phyloP scores from a whole-genome alignment of 352 stramenopile species.

The Phytophthora ramorum region DNA sequence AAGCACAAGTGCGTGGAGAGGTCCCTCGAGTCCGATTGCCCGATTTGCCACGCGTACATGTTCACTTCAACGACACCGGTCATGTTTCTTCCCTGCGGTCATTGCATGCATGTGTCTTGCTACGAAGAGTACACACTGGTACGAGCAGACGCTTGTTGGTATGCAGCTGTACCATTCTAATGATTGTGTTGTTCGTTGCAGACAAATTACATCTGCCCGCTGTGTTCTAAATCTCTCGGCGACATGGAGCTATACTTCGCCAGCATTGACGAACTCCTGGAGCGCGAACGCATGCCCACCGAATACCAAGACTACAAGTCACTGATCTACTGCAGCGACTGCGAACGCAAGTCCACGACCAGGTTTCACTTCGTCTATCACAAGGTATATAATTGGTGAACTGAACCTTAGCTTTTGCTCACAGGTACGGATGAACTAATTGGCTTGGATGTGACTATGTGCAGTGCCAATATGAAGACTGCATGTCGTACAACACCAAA shows the following conservation, averaged over 20 bases:
- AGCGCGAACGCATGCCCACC: slow-evolving; percentile 78
- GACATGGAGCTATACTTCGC: slow-evolving; percentile 94
- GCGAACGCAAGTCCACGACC: slow-evolving; percentile 83
- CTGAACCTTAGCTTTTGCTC: not conserved
- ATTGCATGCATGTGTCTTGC: slow-evolving; percentile 97
- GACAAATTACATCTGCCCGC: slow-evolving; percentile 94
- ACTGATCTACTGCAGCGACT: slow-evolving; percentile 89
- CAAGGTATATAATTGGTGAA: slow-evolving; percentile 54
- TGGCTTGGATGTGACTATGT: not conserved
- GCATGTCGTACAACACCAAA: slow-evolving; percentile 88
- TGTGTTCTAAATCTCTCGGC: slow-evolving; percentile 95
- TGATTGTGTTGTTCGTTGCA: slow-evolving; percentile 24
- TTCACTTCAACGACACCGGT: slow-evolving; percentile 96
- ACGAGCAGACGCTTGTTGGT: slow-evolving; percentile 2
- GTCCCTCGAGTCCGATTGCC: slow-evolving; percentile 95
- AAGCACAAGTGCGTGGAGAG: slow-evolving; percentile 95
- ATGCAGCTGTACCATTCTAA: slow-evolving; percentile 1
- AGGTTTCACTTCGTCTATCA: slow-evolving; percentile 90
- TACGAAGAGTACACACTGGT: slow-evolving; percentile 95
- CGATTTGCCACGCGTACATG: slow-evolving; percentile 96
- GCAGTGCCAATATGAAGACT: slow-evolving; percentile 80
- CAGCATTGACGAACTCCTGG: slow-evolving; percentile 85
- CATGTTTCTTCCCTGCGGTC: slow-evolving; percentile 94
- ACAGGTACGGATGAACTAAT: not conserved
- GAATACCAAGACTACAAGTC: slow-evolving; percentile 82